phyloP scores from a whole-genome alignment of 768 basidiomycete genomes.

The Daedaleopsis nitida region DNA sequence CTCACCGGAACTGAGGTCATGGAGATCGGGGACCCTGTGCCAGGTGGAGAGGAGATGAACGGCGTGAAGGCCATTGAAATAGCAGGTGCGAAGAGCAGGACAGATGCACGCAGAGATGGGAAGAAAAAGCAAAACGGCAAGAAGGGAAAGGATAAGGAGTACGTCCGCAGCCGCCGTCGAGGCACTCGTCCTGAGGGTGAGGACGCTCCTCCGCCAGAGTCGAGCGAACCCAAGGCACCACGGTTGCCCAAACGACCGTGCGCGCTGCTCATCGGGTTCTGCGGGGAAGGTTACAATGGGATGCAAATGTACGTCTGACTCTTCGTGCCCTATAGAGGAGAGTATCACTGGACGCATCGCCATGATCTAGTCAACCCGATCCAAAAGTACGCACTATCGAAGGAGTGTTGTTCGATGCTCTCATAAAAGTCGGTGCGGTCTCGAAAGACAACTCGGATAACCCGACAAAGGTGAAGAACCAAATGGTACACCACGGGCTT shows the following conservation, averaged over 20 bases:
- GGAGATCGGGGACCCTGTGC: background rate
- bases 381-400: constrained; percentile 74
- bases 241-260: constrained; percentile 83
- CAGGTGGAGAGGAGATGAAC: background rate
- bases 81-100: background rate
- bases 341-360: no score
- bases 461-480: constrained; percentile 69
- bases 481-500: background rate
- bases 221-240: constrained; percentile 42
- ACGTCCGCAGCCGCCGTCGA: constrained; percentile 18
- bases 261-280: constrained; percentile 86
- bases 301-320: constrained; percentile 86
- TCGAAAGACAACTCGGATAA: constrained; percentile 92
- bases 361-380: constrained; percentile 60
- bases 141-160: constrained; percentile 18
- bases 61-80: background rate
- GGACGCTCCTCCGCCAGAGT: constrained; percentile 9
- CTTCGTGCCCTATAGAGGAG: background rate
- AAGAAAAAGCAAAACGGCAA: constrained; percentile 17
- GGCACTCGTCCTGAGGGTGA: constrained; percentile 23
- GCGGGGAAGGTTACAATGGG: constrained; percentile 88
- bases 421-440: constrained; percentile 91
- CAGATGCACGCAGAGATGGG: constrained; percentile 4
- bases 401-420: constrained; percentile 82
- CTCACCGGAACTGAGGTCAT: background rate